phyloP scores from a whole-genome alignment of 768 basidiomycete species.

The Lactifluus piperatus region DNA sequence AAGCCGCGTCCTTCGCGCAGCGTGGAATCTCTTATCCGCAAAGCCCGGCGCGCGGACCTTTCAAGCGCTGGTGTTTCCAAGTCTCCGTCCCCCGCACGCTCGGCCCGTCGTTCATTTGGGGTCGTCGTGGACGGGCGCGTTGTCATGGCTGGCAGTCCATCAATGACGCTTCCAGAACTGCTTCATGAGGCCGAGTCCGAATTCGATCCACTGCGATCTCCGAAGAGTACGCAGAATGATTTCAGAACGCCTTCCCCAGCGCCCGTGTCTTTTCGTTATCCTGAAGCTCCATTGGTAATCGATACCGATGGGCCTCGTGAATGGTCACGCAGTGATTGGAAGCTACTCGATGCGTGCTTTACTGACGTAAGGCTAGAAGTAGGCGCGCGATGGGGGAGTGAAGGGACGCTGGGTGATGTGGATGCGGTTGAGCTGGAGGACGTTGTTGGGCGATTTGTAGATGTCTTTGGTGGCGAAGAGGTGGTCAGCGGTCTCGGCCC shows the following conservation, averaged over 20 bases:
- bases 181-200: constrained; percentile 50
- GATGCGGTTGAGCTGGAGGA: constrained; percentile 43
- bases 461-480: constrained; percentile 39
- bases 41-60: constrained; percentile 12
- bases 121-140: constrained; percentile 43
- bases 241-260: constrained; percentile 17
- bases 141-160: constrained; percentile 45
- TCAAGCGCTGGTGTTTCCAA: constrained; percentile 17
- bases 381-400: constrained; percentile 27
- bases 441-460: constrained; percentile 54
- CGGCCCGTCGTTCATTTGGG: constrained; percentile 22
- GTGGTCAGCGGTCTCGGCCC: constrained; percentile 35
- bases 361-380: constrained; percentile 56
- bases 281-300: constrained; percentile 1
- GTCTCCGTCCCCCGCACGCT: constrained; percentile 6
- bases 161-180: constrained; percentile 46
- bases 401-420: constrained; percentile 39
- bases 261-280: not conserved
- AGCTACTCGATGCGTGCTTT: constrained; percentile 67
- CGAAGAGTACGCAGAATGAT: not conserved
- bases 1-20: constrained; percentile 28
- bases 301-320: constrained; percentile 23
- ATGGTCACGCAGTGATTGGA: constrained; percentile 80
- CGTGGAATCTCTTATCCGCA: constrained; percentile 29
- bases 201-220: constrained; percentile 12